These are phyloP conservation scores for Polytrichum formosum DNA, from an alignment of 225 moss, liverwort and hornwort genomes.

Conservation along the genomic window DNA sequence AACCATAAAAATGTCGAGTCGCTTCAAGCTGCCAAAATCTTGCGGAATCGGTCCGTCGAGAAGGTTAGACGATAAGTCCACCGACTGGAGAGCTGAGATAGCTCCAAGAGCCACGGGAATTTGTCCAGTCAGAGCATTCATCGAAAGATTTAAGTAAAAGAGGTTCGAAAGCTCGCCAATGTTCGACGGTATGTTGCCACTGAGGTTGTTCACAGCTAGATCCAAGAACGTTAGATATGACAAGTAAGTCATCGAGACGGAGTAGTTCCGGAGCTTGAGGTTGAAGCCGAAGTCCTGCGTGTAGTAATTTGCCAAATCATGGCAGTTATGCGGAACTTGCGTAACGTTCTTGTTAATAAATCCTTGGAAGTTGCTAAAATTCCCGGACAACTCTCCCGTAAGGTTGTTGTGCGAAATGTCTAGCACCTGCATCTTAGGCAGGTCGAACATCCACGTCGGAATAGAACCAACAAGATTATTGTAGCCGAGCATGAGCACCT, in stretches of 20 bases:
- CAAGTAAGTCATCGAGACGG: slow-evolving; percentile 15
- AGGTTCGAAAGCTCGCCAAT: slow-evolving; percentile 12
- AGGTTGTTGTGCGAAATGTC: slow-evolving; percentile 27
- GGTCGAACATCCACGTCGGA: slow-evolving; percentile 23
- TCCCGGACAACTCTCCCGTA: slow-evolving; percentile 12
- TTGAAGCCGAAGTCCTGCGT: slow-evolving; percentile 20
- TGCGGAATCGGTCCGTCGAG: slow-evolving; percentile 20
- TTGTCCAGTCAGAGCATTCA: slow-evolving; percentile 4
- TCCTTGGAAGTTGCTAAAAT: slow-evolving; percentile 15
- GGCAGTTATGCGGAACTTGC: not conserved
- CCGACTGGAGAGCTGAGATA: slow-evolving; percentile 15
- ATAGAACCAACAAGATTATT: slow-evolving; percentile 22
- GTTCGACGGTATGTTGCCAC: slow-evolving; percentile 8
- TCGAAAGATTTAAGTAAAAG: slow-evolving; percentile 23
- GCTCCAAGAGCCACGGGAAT: slow-evolving; percentile 5
- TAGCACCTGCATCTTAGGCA: slow-evolving; percentile 21
- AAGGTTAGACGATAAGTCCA: slow-evolving; percentile 18
- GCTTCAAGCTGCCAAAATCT: slow-evolving; percentile 8
- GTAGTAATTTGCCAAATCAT: slow-evolving; percentile 1
- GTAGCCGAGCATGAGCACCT: slow-evolving; percentile 21
- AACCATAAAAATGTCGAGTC: slow-evolving; percentile 13
- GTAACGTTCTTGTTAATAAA: slow-evolving; percentile 11
- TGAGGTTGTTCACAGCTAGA: slow-evolving; percentile 12
- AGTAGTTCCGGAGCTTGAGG: slow-evolving; percentile 17
- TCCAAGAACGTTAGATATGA: slow-evolving; percentile 11